These are phyloP conservation scores for Furculomyces boomerangus DNA, from an alignment of 371 early-diverging fungal species.

Conservation along the genomic window DNA sequence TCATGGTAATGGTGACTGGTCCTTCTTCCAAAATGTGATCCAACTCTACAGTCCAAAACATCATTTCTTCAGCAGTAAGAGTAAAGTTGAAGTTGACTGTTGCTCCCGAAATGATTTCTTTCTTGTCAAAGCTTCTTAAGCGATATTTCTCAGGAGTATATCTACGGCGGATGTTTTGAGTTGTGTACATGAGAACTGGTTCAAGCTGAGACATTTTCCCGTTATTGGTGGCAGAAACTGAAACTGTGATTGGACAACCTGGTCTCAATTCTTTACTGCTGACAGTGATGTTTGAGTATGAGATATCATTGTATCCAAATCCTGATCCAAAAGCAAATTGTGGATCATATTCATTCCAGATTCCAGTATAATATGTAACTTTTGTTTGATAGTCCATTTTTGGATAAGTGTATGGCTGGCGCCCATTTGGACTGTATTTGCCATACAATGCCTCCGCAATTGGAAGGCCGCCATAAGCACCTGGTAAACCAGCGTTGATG, in stretches of 20 bases:
- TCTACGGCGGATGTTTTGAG: conserved; percentile 31
- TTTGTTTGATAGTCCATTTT: conserved; percentile 21
- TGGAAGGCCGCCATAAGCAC: conserved; percentile 36
- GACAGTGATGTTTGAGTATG: conserved; percentile 25
- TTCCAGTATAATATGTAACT: conserved; percentile 13
- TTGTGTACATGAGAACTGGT: conserved; percentile 35
- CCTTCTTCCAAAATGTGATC: conserved; percentile 21
- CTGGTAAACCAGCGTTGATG: conserved; percentile 39
- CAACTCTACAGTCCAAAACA: conserved; percentile 22
- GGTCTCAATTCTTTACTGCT: conserved; percentile 3
- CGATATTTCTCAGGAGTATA: conserved; percentile 24
- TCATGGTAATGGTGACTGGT: conserved; percentile 26
- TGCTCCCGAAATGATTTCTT: conserved; percentile 8
- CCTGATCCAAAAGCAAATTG: conserved; percentile 42
- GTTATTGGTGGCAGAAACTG: conserved; percentile 29
- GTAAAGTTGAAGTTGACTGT: conserved; percentile 8
- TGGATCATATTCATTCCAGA: conserved; percentile 21
- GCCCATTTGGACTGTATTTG: conserved; percentile 29
- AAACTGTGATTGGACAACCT: conserved; percentile 15
- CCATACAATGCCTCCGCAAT: conserved; percentile 35
- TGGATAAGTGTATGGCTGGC: conserved; percentile 34
- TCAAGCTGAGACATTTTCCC: conserved; percentile 31
- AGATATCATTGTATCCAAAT: conserved; percentile 33
- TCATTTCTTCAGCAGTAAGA: conserved; percentile 20
- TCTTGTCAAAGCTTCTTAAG: conserved; percentile 12